Base-by-base conservation (phyloP, 2,329 filamentous ascomycete genomes). In the Ophiostoma australiae region DNA sequence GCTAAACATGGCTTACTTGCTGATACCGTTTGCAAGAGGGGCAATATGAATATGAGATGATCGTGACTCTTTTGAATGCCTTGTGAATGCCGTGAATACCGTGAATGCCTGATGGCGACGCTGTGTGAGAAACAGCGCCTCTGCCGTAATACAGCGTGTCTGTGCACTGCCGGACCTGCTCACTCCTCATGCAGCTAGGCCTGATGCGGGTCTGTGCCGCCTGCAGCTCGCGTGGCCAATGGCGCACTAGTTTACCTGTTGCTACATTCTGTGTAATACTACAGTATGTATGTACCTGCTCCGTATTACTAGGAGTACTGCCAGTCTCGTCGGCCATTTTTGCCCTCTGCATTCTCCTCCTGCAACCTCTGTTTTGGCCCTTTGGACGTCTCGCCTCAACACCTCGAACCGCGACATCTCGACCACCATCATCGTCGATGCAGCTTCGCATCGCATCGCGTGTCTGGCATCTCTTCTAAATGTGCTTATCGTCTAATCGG, bases 321-420 rank as follows among this genome's bases (percentile, higher is more conserved):
- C 52, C 23, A 23, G 58, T 63, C 23, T 63, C 20, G 8, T 27
- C 20, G 3, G 27, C 58, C 58, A 33, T 63, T 63, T 63, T 63
- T 63, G 27, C 58, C 58, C 58, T 61, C 27, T 63, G 58, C 27
- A 63, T 63, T 63, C 58, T 63, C 58, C 58, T 63, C 58, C 27
- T 33, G 58, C 58, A 63, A 63, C 58, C 15, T 63, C 27, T 63
- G 27, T 63, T 33, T 27, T 58, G n/a, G 23, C 52, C 52, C 4
- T 13, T 4, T 23, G 6, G n/a, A 58, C 52, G 27, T 8, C 8
- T 27, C 23, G 44, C 37, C 37, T 20, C 17, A 17, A 7, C 44
- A 48, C 1, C 27, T 20, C 44, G 39, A 41, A 4, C 39, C 11
- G 13, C 11, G 13, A 4, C 39, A 41, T 2, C 44, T 17, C 44